Conservation (phyloP, 495 filamentous ascomycete genomes). For the Hypoxylon rickii region DNA sequence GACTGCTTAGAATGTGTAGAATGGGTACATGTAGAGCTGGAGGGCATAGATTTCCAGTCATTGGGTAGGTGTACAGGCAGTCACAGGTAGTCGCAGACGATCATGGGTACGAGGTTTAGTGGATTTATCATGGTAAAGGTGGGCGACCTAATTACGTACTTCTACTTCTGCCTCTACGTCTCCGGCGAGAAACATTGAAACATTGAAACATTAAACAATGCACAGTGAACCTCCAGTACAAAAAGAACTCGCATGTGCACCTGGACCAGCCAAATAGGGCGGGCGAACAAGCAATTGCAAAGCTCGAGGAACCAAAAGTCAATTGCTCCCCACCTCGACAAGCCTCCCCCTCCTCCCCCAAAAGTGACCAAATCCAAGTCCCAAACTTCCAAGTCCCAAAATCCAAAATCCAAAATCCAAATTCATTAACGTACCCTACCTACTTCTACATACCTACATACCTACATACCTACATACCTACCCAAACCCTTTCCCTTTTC, state of each 20-base stretch:
- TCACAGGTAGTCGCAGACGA: too few relatives aligned
- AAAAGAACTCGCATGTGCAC: too few relatives aligned
- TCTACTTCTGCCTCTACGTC: constrained; percentile 19
- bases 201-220: too few relatives aligned
- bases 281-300: background rate
- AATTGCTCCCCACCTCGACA: background rate
- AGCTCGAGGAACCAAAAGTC: background rate
- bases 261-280: too few relatives aligned
- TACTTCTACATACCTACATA: background rate
- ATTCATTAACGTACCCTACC: background rate
- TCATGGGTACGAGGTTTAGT: too few relatives aligned
- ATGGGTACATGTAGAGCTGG: too few relatives aligned
- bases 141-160: constrained; percentile 24
- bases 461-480: background rate
- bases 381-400: background rate
- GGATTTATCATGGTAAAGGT: background rate
- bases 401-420: background rate
- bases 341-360: background rate
- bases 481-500: too few relatives aligned
- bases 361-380: background rate
- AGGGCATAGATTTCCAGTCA: too few relatives aligned
- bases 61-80: too few relatives aligned
- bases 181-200: too few relatives aligned
- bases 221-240: too few relatives aligned
- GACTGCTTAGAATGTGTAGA: too few relatives aligned